Evolutionary conservation across 2,329 filamentous ascomycete genomes (phyloP).

Genomic region (Fusarium floridanum): DNA sequence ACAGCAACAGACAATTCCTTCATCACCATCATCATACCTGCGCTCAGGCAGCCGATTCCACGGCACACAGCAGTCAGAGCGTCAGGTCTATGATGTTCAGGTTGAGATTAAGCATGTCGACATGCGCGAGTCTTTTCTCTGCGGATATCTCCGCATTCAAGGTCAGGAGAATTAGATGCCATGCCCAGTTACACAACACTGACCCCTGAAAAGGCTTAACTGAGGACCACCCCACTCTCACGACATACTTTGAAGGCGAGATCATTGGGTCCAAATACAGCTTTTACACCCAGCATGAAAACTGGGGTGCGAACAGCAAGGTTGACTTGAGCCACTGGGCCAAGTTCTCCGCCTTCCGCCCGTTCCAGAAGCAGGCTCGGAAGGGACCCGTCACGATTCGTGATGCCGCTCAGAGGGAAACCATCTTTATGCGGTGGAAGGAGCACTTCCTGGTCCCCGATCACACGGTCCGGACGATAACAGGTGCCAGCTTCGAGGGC

Average conservation of each 20-base stretch:
- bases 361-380: constrained; percentile 71
- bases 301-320: constrained; percentile 93
- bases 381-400: constrained; percentile 70
- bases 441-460: constrained; percentile 98
- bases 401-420: constrained; percentile 83
- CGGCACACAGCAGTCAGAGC: constrained; percentile 93
- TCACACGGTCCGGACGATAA: constrained; percentile 90
- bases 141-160: constrained; percentile 95
- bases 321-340: constrained; percentile 94
- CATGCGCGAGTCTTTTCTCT: constrained; percentile 92
- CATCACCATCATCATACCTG: constrained; percentile 87
- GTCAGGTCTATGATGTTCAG: constrained; percentile 93
- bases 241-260: constrained; percentile 98
- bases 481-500: constrained; percentile 95
- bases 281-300: constrained; percentile 90
- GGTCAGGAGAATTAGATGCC: constrained; percentile 64
- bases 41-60: constrained; percentile 89
- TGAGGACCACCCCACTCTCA: constrained; percentile 95
- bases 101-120: constrained; percentile 98
- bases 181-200: neutral
- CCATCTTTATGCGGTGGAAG: constrained; percentile 99
- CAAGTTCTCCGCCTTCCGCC: constrained; percentile 88
- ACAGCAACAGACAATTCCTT: constrained; percentile 73
- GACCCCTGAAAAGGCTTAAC: constrained; percentile 77
- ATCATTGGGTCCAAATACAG: constrained; percentile 95